Conservation (phyloP, 805 yeast species). For the Ogataea trehaloabstinens region DNA sequence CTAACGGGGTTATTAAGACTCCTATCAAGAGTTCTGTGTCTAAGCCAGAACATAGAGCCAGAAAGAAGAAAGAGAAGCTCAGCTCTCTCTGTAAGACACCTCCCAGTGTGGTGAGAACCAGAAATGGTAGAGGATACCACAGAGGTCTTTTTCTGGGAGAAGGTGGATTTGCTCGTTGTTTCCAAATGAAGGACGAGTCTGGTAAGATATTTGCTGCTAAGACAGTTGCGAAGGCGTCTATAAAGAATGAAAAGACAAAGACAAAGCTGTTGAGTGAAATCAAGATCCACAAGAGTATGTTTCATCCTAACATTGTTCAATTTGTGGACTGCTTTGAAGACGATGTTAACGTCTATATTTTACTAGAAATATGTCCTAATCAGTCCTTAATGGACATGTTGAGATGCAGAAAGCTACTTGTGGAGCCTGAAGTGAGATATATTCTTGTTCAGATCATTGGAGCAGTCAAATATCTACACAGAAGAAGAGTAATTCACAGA, state of each 20-base stretch:
- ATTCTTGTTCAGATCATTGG: slow-evolving; percentile 92
- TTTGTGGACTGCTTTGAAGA: slow-evolving; percentile 97
- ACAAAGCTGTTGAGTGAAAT: slow-evolving; percentile 87
- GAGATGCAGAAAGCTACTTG: slow-evolving; percentile 76
- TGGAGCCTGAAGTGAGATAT: slow-evolving; percentile 88
- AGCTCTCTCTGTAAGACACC: slow-evolving; percentile 95
- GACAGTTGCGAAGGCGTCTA: slow-evolving; percentile 94
- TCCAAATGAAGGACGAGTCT: slow-evolving; percentile 88
- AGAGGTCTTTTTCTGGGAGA: slow-evolving; percentile 92
- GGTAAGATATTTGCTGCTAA: slow-evolving; percentile 94
- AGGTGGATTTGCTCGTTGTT: slow-evolving; percentile 99
- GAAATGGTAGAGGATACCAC: slow-evolving; percentile 83
- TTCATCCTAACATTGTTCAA: slow-evolving; percentile 86
- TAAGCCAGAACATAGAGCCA: slow-evolving; percentile 32
- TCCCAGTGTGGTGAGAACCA: slow-evolving; percentile 85
- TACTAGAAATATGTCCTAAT: slow-evolving; percentile 92
- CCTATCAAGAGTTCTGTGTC: slow-evolving; percentile 40
- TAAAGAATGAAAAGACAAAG: slow-evolving; percentile 86
- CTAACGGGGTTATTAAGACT: slow-evolving; percentile 30
- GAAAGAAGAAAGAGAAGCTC: slow-evolving; percentile 83
- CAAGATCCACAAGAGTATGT: slow-evolving; percentile 87
- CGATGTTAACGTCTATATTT: slow-evolving; percentile 87
- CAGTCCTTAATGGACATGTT: slow-evolving; percentile 92
- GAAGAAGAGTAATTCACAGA: slow-evolving; percentile 89
- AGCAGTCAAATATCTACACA: slow-evolving; percentile 89